Conservation (phyloP, 1,284 basidiomycete species). For the Ceratobasidium sp. region DNA sequence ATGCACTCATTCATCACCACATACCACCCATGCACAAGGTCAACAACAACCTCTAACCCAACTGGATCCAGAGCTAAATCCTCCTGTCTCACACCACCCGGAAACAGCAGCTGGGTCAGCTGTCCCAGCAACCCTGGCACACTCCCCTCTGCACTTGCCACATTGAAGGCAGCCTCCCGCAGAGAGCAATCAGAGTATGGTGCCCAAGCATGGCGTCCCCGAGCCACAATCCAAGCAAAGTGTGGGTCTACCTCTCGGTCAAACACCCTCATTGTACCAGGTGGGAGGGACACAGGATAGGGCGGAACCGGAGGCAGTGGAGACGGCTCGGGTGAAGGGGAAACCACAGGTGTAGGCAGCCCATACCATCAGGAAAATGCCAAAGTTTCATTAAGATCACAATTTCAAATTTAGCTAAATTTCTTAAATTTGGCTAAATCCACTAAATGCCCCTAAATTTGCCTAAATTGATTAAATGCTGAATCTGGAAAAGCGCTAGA, state of each 20-base stretch:
- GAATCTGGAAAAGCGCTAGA: too few relatives aligned
- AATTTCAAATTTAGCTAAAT: too few relatives aligned
- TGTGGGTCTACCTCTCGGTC: background rate
- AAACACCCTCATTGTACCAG: background rate
- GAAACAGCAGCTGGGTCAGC: background rate
- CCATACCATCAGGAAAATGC: too few relatives aligned
- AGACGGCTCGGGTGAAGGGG: background rate
- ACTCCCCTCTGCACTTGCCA: background rate
- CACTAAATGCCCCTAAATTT: too few relatives aligned
- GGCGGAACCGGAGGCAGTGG: background rate
- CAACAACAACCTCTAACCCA: background rate
- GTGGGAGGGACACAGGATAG: background rate
- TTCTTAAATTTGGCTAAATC: too few relatives aligned
- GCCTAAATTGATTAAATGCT: too few relatives aligned
- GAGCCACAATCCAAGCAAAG: background rate
- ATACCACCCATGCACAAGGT: background rate
- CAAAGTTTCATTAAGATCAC: too few relatives aligned
- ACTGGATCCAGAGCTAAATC: background rate
- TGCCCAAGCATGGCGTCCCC: slow-evolving; percentile 3
- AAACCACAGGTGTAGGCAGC: background rate
- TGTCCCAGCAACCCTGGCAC: background rate
- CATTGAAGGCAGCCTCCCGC: background rate
- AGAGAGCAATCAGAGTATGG: background rate
- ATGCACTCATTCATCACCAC: too few relatives aligned
- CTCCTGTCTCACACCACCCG: background rate